Conservation (phyloP, 305 asterid species). For the Solanum hybrid region DNA sequence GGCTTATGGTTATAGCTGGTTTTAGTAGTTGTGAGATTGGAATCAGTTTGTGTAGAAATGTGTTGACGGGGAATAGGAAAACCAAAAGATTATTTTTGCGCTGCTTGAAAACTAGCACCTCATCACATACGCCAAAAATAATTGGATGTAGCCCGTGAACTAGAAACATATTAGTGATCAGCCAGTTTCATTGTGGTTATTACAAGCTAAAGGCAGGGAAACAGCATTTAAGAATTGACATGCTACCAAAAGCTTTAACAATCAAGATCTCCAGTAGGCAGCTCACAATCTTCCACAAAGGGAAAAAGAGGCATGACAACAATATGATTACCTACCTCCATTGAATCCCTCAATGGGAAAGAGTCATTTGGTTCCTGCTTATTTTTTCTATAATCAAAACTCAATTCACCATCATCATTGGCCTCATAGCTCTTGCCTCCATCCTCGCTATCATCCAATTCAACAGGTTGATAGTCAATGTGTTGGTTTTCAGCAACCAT, state of each 20-base stretch:
- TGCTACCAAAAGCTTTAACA: not conserved
- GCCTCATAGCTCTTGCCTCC: constrained; percentile 47
- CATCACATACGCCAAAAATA: not conserved
- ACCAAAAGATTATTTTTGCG: not conserved
- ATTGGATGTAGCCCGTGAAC: not conserved
- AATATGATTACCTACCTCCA: constrained; percentile 42
- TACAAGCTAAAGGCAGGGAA: not conserved
- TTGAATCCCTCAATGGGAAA: constrained; percentile 40
- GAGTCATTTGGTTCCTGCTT: constrained; percentile 49
- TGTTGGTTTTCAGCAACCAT: constrained; percentile 74
- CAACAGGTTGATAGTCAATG: constrained; percentile 70
- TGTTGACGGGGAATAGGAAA: not conserved
- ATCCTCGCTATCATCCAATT: constrained; percentile 43
- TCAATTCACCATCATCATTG: constrained; percentile 57
- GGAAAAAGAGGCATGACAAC: not conserved
- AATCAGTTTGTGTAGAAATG: not conserved
- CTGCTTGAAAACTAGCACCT: not conserved
- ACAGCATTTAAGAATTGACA: not conserved
- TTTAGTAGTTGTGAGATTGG: not conserved
- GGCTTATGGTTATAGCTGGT: not conserved
- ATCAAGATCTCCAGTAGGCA: not conserved
- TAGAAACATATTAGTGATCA: not conserved
- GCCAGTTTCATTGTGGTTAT: not conserved
- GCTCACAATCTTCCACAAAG: not conserved
- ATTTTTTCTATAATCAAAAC: constrained; percentile 57